A percentile compares a stretch with the other conserved stretches of the same genome.
phyloP scores from a whole-genome alignment of 2,329 filamentous ascomycete species.

The Corinectria fuckeliana region DNA sequence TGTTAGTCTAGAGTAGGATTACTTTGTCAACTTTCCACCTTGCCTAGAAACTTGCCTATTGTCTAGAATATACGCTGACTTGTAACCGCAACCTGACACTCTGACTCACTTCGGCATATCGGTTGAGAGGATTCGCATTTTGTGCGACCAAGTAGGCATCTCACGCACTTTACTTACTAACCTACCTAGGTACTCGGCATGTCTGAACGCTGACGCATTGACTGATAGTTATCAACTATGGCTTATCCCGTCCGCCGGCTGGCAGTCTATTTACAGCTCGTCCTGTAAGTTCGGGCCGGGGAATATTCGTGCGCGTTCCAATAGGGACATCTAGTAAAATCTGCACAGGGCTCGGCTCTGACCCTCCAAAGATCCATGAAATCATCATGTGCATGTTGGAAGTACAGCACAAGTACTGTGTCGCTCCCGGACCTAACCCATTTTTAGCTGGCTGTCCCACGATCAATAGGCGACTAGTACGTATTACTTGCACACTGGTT shows the following conservation, averaged over 20 bases:
- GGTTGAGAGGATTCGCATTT: background rate
- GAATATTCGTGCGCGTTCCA: background rate
- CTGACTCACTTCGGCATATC: background rate
- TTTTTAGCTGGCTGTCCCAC: background rate
- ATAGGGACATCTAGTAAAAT: background rate
- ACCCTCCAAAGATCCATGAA: background rate
- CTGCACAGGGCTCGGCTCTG: background rate
- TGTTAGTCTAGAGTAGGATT: slow-evolving; percentile 15
- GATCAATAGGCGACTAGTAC: background rate
- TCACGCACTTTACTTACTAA: too few species aligned
- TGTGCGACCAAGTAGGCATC: background rate
- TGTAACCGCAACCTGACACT: background rate
- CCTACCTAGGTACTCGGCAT: background rate
- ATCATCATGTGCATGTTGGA: slow-evolving; percentile 6
- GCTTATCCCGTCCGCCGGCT: background rate
- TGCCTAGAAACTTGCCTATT: background rate
- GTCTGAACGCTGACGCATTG: background rate
- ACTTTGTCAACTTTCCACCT: slow-evolving; percentile 3
- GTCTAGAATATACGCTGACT: slow-evolving; percentile 16
- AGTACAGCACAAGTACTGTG: background rate
- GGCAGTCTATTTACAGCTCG: too few species aligned
- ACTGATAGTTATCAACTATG: background rate
- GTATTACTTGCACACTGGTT: background rate
- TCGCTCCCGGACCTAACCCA: background rate
- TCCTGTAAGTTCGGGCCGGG: too few species aligned